phyloP scores from a whole-genome alignment of 2,329 filamentous ascomycete genomes.

The Hortaea sp. region DNA sequence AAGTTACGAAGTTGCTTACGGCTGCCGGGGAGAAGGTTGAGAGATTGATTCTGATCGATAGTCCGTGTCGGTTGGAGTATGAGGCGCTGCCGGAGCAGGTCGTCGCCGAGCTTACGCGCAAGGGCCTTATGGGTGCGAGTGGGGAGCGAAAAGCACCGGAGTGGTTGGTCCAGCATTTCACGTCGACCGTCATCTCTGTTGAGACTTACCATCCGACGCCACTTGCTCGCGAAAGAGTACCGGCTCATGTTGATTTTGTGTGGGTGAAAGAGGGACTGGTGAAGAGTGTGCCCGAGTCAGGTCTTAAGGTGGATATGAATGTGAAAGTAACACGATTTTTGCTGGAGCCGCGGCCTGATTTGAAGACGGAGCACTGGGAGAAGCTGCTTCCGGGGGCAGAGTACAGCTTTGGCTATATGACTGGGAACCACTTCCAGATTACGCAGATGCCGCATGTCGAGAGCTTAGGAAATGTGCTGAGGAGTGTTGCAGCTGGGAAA shows the following conservation, averaged over 20 bases:
- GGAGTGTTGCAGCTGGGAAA: too few species aligned
- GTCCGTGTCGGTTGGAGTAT: conserved; percentile 16
- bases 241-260: conserved; percentile 19
- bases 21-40: conserved; percentile 17
- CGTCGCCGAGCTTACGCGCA: conserved; percentile 15
- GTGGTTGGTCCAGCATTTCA: conserved; percentile 23
- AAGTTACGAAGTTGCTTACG: conserved; percentile 17
- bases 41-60: conserved; percentile 21
- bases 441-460: conserved; percentile 20
- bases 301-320: conserved; percentile 19
- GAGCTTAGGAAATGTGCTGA: too few species aligned
- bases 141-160: conserved; percentile 19
- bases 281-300: conserved; percentile 17
- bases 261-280: conserved; percentile 23
- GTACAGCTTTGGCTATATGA: conserved; percentile 21
- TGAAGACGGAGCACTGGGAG: conserved; percentile 22
- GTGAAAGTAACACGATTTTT: conserved; percentile 23
- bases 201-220: conserved; percentile 20
- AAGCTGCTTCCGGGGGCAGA: conserved; percentile 18
- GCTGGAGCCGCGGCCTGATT: conserved; percentile 18
- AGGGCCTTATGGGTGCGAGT: conserved; percentile 18
- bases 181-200: conserved; percentile 17
- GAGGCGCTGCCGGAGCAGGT: conserved; percentile 19
- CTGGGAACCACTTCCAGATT: conserved; percentile 24
- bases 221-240: conserved; percentile 12